phyloP scores from a whole-genome alignment of 768 basidiomycete genomes.

The Tylopilus cervinicoccineus region DNA sequence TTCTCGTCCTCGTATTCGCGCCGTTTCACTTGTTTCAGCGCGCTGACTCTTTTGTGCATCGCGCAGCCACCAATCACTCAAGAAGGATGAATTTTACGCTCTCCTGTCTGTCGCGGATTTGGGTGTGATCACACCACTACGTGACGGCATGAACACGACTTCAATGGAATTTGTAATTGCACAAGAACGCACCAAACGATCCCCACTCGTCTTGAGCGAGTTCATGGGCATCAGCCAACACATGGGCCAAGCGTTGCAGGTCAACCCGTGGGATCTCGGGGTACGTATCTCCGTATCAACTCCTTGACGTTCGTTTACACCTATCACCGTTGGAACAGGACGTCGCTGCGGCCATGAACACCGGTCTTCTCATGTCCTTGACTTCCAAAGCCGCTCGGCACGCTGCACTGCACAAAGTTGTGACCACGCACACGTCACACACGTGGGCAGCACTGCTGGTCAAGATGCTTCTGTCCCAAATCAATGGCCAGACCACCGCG shows the following conservation, averaged over 20 bases:
- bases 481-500: slow-evolving; percentile 74
- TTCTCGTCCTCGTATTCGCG: background rate
- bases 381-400: slow-evolving; percentile 76
- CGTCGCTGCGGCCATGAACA: slow-evolving; percentile 86
- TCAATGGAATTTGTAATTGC: slow-evolving; percentile 98
- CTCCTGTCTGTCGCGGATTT: slow-evolving; percentile 90
- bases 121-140: slow-evolving; percentile 89
- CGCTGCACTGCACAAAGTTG: slow-evolving; percentile 70
- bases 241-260: slow-evolving; percentile 83
- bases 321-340: slow-evolving; percentile 42
- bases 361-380: slow-evolving; percentile 77
- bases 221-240: slow-evolving; percentile 97
- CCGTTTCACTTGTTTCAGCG: background rate
- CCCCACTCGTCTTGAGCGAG: slow-evolving; percentile 89
- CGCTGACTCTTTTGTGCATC: background rate
- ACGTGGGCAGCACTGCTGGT: slow-evolving; percentile 90
- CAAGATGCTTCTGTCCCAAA: slow-evolving; percentile 81
- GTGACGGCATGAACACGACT: slow-evolving; percentile 99
- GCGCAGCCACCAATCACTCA: slow-evolving; percentile 88
- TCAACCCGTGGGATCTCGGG: slow-evolving; percentile 95
- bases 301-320: background rate
- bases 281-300: slow-evolving; percentile 38
- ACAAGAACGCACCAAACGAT: slow-evolving; percentile 78
- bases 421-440: slow-evolving; percentile 91
- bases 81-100: slow-evolving; percentile 98